Percentiles rank a stretch among this genome's conserved stretches.
Evolutionary conservation across 495 filamentous ascomycete species (phyloP).

Genomic region (Aspergillus sclerotiicarbonarius): DNA sequence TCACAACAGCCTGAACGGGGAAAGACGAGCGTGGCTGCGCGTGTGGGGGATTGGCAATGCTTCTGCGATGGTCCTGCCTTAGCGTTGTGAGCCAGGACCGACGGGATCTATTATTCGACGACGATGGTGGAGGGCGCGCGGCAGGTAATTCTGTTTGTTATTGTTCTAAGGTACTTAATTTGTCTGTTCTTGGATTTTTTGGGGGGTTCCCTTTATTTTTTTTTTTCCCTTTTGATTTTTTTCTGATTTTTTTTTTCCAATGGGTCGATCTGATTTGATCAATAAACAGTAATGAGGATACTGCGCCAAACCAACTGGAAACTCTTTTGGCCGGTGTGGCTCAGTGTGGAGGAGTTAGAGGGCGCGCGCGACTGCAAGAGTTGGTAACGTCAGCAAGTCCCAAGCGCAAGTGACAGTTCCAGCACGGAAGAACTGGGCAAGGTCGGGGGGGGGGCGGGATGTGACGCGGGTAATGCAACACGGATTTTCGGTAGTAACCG

Average conservation of each 20-base stretch:
- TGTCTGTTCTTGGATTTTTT: neutral
- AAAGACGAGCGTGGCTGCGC: conserved; percentile 25
- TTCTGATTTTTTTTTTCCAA: conserved; percentile 2
- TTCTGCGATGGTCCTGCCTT: conserved; percentile 32
- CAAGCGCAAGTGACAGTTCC: conserved; percentile 22
- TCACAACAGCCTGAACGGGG: conserved; percentile 41
- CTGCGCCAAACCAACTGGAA: conserved; percentile 17
- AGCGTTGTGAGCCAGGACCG: conserved; percentile 35
- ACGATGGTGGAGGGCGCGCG: conserved; percentile 24
- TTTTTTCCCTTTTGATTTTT: conserved; percentile 8
- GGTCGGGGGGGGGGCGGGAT: conserved; percentile 25
- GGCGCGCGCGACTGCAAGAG: conserved; percentile 14
- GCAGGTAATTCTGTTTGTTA: conserved; percentile 14
- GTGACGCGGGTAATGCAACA: conserved; percentile 35
- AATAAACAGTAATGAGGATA: conserved; percentile 16
- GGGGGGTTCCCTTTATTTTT: conserved; percentile 7
- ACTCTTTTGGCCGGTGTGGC: conserved; percentile 14
- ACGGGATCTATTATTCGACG: conserved; percentile 18
- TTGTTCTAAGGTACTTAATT: conserved; percentile 2
- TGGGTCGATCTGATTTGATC: conserved; percentile 19
- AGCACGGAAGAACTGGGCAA: conserved; percentile 19
- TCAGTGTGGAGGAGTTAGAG: conserved; percentile 18
- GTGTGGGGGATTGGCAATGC: conserved; percentile 40
- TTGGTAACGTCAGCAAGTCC: conserved; percentile 28
- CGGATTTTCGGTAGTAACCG: conserved; percentile 21